These are phyloP conservation scores for Monoraphidium neglectum DNA, from an alignment of 139 green algal genomes.

Conservation along the genomic window DNA sequence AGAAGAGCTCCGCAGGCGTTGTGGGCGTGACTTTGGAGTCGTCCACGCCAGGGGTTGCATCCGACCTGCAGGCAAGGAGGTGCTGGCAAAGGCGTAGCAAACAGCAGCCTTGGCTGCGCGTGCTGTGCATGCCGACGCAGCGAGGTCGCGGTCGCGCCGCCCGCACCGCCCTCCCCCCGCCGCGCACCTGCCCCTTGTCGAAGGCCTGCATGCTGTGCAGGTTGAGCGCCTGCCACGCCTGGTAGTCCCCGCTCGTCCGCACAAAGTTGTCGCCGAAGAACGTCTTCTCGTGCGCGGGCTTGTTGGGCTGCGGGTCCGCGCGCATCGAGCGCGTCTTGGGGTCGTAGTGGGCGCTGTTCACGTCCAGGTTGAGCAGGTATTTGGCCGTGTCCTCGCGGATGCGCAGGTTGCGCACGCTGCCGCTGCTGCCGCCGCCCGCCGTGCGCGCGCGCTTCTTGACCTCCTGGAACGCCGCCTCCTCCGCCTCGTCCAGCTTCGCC, in stretches of 20 bases:
- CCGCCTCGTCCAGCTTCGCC: slow-evolving; percentile 88
- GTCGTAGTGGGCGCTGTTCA: slow-evolving; percentile 96
- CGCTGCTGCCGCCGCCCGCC: slow-evolving; percentile 84
- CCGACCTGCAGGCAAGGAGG: no score
- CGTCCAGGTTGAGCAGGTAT: slow-evolving; percentile 98
- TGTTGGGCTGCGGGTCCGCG: slow-evolving; percentile 82
- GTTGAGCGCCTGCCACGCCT: slow-evolving; percentile 82
- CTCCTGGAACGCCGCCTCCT: slow-evolving; percentile 87
- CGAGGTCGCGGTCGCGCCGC: no score
- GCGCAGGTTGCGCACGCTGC: slow-evolving; percentile 94
- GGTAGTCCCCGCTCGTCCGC: slow-evolving; percentile 76
- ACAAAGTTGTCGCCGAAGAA: slow-evolving; percentile 96
- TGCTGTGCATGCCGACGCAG: slow-evolving; percentile 31
- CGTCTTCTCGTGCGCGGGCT: slow-evolving; percentile 66
- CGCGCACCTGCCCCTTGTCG: slow-evolving; percentile 87
- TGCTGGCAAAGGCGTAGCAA: no score
- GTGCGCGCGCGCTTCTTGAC: slow-evolving; percentile 96
- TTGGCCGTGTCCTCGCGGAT: slow-evolving; percentile 99
- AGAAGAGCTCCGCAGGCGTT: no score
- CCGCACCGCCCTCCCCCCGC: no score
- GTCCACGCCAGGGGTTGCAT: no score
- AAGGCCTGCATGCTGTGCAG: slow-evolving; percentile 82
- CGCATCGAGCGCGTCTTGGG: slow-evolving; percentile 97
- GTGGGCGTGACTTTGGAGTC: no score
- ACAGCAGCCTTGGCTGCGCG: slow-evolving; percentile 41